Evolutionary conservation across 2,329 filamentous ascomycete species (phyloP), one percentile per base, ranked within the genome.

Genomic region (Myriosclerotinia scirpicola): DNA sequence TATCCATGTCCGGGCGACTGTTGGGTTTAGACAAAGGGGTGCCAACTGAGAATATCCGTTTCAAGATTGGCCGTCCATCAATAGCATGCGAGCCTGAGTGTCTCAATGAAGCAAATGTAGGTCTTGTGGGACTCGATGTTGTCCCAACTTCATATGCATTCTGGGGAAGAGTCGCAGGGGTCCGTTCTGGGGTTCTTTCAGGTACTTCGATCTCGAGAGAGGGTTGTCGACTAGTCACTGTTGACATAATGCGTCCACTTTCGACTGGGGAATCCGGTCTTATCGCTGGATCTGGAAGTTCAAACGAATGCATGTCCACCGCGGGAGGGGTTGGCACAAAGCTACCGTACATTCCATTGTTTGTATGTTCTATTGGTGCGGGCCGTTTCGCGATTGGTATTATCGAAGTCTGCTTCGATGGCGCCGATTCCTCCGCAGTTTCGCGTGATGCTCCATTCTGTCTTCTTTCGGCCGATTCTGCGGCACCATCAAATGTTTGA

Each of bases 261-360:
- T 60, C 38, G n/a, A 40, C 40, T 46, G 64, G 63, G 52, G 54
- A 64, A 40, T 67, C 65, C 1, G 70, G 53, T 44, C 58, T 55
- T 20, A 75, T 67, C 11, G 87, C 87, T 38, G 88, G 86, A 66
- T 83, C 86, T 5, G 88, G 88, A 20, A 90, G 80, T 71, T 85
- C 81, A 26, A 90, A 80, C 0, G 81, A 82, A 20, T 74, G 4
- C 67, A 58, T 69, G 15, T 71, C 67, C 38, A 73, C 71, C 15
- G 72, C 71, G 5, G 81, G 82, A 1, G 85, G 85, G 38, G 84
- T 84, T 9, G 82, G 81, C 12, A 87, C 77, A 71, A 90, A 88
- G 74, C 87, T 89, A 55, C 87, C 87, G 80, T 90, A 90, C 38
- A 44, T 61, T 12, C 56, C 64, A 36, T 52, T 20, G 46, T 44